A percentile compares a stretch with the other conserved stretches of the same genome.
Conservation (phyloP, 148 eudicot species). For the Vaccinium macrocarpon region DNA sequence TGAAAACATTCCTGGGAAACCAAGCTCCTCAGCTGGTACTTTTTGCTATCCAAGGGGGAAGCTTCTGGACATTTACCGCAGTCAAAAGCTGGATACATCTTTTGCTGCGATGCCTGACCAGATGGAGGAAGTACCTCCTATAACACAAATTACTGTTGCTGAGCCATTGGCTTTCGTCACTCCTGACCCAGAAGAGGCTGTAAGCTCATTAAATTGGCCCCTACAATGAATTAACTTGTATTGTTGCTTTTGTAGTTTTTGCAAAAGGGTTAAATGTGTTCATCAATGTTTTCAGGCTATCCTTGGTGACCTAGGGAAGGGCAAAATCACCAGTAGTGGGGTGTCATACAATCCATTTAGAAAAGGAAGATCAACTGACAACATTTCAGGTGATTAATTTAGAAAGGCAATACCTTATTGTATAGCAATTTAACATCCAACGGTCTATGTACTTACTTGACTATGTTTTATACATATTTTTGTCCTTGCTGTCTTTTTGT, state of each 20-base stretch:
- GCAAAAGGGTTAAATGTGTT: constrained; percentile 17
- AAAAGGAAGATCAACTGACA: constrained; percentile 53
- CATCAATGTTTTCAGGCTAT: constrained; percentile 42
- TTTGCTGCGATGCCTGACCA: constrained; percentile 38
- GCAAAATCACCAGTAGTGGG: constrained; percentile 67
- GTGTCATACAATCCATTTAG: constrained; percentile 45
- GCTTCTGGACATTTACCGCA: constrained; percentile 82
- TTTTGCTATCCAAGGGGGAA: constrained; percentile 87
- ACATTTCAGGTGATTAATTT: constrained; percentile 42
- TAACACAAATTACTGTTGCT: constrained; percentile 47
- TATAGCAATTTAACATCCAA: constrained; percentile 7
- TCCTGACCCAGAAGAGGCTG: constrained; percentile 84
- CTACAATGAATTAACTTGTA: neutral
- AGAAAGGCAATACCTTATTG: constrained; percentile 5
- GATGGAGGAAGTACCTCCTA: constrained; percentile 57
- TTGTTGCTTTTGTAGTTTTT: constrained; percentile 4
- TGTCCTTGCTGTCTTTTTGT: neutral
- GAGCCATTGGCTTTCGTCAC: constrained; percentile 82
- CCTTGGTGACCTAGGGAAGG: constrained; percentile 74
- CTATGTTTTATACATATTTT: neutral
- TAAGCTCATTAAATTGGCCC: constrained; percentile 29
- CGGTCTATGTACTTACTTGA: neutral
- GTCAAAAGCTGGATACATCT: constrained; percentile 49
- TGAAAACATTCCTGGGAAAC: constrained; percentile 60
- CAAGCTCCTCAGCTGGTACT: constrained; percentile 27